phyloP scores from a whole-genome alignment of 352 stramenopile species.

The Globisporangium nagaii region DNA sequence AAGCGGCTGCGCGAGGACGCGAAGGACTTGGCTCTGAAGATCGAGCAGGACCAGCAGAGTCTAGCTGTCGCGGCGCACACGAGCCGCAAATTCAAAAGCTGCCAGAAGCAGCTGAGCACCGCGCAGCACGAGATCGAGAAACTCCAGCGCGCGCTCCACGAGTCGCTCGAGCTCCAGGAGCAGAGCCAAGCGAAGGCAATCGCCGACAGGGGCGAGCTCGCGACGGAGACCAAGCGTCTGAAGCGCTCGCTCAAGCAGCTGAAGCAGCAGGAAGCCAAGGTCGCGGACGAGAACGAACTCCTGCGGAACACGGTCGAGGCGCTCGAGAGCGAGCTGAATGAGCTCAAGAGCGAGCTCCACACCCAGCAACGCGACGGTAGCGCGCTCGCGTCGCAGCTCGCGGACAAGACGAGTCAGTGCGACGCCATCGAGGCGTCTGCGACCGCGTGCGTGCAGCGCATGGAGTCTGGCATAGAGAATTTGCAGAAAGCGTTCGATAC shows the following conservation, averaged over 20 bases:
- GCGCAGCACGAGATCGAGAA: constrained; percentile 29
- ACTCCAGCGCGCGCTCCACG: constrained; percentile 31
- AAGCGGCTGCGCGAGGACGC: constrained; percentile 42
- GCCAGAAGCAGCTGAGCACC: constrained; percentile 30
- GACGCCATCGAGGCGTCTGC: background rate
- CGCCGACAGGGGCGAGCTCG: constrained; percentile 29
- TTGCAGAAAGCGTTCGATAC: constrained; percentile 31
- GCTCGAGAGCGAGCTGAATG: constrained; percentile 25
- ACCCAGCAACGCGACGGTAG: constrained; percentile 28
- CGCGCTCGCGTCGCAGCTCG: constrained; percentile 1
- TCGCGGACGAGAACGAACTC: constrained; percentile 28
- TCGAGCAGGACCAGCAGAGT: constrained; percentile 34
- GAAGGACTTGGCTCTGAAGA: constrained; percentile 16
- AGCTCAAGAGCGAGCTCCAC: constrained; percentile 28
- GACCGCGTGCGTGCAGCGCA: background rate
- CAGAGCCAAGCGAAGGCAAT: constrained; percentile 28
- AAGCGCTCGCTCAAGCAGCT: constrained; percentile 44
- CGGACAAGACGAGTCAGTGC: background rate
- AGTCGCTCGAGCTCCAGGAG: constrained; percentile 25
- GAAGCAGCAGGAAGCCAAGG: constrained; percentile 26
- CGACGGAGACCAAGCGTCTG: constrained; percentile 34
- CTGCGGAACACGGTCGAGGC: constrained; percentile 28
- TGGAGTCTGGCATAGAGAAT: constrained; percentile 26
- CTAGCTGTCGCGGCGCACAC: constrained; percentile 28
- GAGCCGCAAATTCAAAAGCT: constrained; percentile 35